These are phyloP conservation scores for Penicillium paxilli DNA, from an alignment of 495 filamentous ascomycete genomes.

Conservation along the genomic window DNA sequence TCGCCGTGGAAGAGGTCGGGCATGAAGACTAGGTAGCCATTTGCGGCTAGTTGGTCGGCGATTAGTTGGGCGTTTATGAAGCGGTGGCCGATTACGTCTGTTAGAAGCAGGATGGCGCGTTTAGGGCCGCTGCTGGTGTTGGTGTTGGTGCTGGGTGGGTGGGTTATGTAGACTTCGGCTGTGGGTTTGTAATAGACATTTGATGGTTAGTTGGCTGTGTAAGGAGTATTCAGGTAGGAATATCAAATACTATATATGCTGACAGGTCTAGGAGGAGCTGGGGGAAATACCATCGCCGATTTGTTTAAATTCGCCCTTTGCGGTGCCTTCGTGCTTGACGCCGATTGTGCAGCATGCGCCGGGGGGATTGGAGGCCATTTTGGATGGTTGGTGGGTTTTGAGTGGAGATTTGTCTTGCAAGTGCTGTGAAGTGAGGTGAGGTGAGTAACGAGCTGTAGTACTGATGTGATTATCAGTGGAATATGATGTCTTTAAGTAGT, in stretches of 20 bases:
- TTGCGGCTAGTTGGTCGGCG: constrained; percentile 75
- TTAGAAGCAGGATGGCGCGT: constrained; percentile 29
- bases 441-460: too few species aligned
- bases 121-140: too few species aligned
- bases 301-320: constrained; percentile 23
- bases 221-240: neutral
- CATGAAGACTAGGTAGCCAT: constrained; percentile 73
- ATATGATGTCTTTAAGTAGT: too few species aligned
- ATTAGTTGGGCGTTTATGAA: constrained; percentile 38
- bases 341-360: constrained; percentile 48
- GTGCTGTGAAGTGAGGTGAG: too few species aligned
- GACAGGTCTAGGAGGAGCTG: neutral
- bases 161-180: constrained; percentile 34
- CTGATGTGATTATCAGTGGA: too few species aligned
- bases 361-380: constrained; percentile 51
- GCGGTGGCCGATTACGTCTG: constrained; percentile 36
- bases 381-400: too few species aligned
- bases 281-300: constrained; percentile 23
- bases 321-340: constrained; percentile 31
- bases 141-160: constrained; percentile 12
- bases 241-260: neutral
- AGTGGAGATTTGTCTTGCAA: too few species aligned
- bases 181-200: neutral
- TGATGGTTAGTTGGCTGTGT: neutral
- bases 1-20: constrained; percentile 51